Conservation (phyloP, 345 rosid genomes). For the Populus simonii region DNA sequence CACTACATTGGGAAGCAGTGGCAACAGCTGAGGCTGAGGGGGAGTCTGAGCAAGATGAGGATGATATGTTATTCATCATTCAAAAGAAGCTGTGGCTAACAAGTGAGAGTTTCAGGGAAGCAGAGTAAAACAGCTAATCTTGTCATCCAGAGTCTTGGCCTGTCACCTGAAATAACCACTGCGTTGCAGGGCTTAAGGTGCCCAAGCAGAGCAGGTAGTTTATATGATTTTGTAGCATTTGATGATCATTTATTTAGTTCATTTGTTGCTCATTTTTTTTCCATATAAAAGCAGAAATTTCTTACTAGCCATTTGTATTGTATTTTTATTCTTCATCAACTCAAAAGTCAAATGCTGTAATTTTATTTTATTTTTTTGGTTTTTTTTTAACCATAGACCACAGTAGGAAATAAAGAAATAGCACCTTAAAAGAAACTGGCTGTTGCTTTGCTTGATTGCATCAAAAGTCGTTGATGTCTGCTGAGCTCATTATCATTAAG, state of each 20-base stretch:
- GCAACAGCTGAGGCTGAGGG: constrained; percentile 43
- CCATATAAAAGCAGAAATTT: too few relatives aligned
- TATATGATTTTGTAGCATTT: constrained; percentile 38
- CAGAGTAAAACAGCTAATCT: constrained; percentile 39
- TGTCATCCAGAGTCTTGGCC: not conserved
- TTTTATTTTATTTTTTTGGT: too few relatives aligned
- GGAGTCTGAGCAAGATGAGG: constrained; percentile 57
- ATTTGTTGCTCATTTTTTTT: too few relatives aligned
- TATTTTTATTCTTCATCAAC: too few relatives aligned
- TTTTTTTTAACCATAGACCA: too few relatives aligned
- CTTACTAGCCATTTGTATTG: too few relatives aligned
- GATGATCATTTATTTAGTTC: not conserved
- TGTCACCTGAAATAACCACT: constrained; percentile 13
- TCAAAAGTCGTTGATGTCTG: too few relatives aligned
- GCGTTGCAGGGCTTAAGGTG: constrained; percentile 25
- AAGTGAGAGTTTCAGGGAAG: constrained; percentile 64
- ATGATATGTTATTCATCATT: constrained; percentile 48
- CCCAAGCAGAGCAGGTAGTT: constrained; percentile 11
- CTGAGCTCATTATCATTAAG: too few relatives aligned
- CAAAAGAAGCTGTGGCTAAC: constrained; percentile 91
- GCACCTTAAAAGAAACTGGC: too few relatives aligned
- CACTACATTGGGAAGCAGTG: constrained; percentile 84
- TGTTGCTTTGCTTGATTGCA: too few relatives aligned
- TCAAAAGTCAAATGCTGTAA: too few relatives aligned
- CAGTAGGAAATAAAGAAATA: too few relatives aligned